Percentiles rank a stretch among this genome's conserved stretches.
Evolutionary conservation across 805 yeast species (phyloP).

Genomic region (Lachancea thermotolerans): DNA sequence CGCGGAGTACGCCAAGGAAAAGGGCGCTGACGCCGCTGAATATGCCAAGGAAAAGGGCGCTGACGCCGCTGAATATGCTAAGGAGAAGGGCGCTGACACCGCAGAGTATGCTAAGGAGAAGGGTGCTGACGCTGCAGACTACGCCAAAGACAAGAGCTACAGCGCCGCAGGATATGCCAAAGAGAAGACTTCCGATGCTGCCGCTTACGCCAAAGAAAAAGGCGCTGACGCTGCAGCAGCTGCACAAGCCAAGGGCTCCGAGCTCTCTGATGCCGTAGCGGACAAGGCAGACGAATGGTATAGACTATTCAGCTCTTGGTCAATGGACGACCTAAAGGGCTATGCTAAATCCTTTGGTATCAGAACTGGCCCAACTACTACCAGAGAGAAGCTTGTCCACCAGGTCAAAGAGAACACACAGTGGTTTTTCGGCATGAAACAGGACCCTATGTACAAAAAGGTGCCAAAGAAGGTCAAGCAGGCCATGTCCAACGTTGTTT

Average conservation of each 20-base stretch:
- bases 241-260: conserved; percentile 8
- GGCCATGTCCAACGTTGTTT: conserved; percentile 2
- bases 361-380: conserved; percentile 18
- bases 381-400: conserved; percentile 32
- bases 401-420: conserved; percentile 38
- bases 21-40: conserved; percentile 20
- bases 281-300: conserved; percentile 18
- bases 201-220: conserved; percentile 8
- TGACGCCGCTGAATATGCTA: conserved; percentile 8
- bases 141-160: conserved; percentile 12
- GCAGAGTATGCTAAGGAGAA: not conserved
- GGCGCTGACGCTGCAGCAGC: conserved; percentile 10
- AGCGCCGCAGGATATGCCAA: conserved; percentile 7
- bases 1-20: conserved; percentile 12
- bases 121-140: conserved; percentile 2
- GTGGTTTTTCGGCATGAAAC: conserved; percentile 30
- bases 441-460: conserved; percentile 27
- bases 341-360: conserved; percentile 41
- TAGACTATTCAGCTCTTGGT: conserved; percentile 35
- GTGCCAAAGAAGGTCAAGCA: conserved; percentile 8
- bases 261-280: conserved; percentile 7
- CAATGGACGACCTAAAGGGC: conserved; percentile 36
- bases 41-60: conserved; percentile 3
- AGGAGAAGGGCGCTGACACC: conserved; percentile 4
- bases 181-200: conserved; percentile 23